Conservation (phyloP, 768 basidiomycete species). For the Russula dissimulans region DNA sequence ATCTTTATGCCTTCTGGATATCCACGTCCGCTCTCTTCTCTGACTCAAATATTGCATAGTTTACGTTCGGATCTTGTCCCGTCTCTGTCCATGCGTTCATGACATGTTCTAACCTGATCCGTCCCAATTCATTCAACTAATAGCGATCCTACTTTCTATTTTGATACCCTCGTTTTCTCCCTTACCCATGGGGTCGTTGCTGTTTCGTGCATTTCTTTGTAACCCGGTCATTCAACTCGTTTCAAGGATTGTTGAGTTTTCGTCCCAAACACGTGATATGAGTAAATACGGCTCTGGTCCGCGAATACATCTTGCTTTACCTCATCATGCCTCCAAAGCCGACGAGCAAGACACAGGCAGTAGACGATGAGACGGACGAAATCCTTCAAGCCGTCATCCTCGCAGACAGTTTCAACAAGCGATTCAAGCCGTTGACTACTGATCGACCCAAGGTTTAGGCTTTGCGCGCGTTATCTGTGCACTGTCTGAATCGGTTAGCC, state of each 20-base stretch:
- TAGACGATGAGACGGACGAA: conserved; percentile 67
- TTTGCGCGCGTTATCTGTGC: conserved; percentile 11
- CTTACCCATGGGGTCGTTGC: conserved; percentile 45
- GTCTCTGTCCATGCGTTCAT: conserved; percentile 37
- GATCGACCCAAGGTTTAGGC: conserved; percentile 69
- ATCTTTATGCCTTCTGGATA: conserved; percentile 27
- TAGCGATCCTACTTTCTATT: conserved; percentile 44
- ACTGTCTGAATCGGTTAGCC: background rate
- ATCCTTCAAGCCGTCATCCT: conserved; percentile 91
- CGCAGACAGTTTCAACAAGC: conserved; percentile 92
- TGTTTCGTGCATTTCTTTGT: conserved; percentile 45
- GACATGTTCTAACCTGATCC: conserved; percentile 54
- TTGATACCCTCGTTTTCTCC: conserved; percentile 33
- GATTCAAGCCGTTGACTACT: conserved; percentile 84
- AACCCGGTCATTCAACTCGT: conserved; percentile 29
- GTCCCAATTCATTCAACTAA: conserved; percentile 57
- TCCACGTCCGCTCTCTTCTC: conserved; percentile 27
- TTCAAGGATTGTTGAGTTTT: conserved; percentile 12
- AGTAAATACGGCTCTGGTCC: too few relatives aligned
- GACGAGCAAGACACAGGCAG: conserved; percentile 24
- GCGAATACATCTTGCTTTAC: too few relatives aligned
- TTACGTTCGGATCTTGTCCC: conserved; percentile 52
- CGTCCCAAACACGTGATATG: background rate
- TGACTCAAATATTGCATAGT: conserved; percentile 28
- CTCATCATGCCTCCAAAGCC: conserved; percentile 51